A percentile compares a stretch with the other conserved stretches of the same genome.
phyloP scores from a whole-genome alignment of 495 filamentous ascomycete genomes.

The Annulohypoxylon bovei region DNA sequence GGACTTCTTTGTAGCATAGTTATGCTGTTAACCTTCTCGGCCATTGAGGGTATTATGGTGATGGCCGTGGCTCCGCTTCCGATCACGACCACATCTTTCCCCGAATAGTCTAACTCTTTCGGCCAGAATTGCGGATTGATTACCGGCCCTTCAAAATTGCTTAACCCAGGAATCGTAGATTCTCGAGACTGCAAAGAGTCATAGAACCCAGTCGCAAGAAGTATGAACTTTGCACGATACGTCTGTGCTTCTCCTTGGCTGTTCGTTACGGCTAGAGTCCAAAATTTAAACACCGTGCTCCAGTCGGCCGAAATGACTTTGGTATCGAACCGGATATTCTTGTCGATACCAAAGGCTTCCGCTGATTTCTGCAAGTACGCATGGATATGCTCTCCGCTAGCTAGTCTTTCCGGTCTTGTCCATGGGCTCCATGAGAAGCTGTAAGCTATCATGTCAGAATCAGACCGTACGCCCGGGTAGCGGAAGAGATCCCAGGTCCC shows the following conservation, averaged over 20 bases:
- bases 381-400: constrained; percentile 68
- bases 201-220: constrained; percentile 74
- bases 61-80: constrained; percentile 68
- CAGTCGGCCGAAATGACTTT: constrained; percentile 66
- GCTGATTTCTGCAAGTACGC: constrained; percentile 69
- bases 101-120: constrained; percentile 57
- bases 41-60: constrained; percentile 63
- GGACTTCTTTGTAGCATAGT: constrained; percentile 69
- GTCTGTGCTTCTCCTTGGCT: constrained; percentile 48
- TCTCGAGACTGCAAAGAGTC: constrained; percentile 69
- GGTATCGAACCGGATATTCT: constrained; percentile 68
- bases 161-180: constrained; percentile 66
- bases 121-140: constrained; percentile 74
- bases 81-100: constrained; percentile 65
- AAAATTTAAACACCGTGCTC: constrained; percentile 65
- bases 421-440: constrained; percentile 70
- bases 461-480: constrained; percentile 75
- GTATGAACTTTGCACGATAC: constrained; percentile 64
- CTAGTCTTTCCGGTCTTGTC: constrained; percentile 62
- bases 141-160: constrained; percentile 63
- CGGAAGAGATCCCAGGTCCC: constrained; percentile 81
- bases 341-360: constrained; percentile 68
- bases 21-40: constrained; percentile 57
- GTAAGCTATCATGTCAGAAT: constrained; percentile 73
- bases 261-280: constrained; percentile 67